Conservation (phyloP, 108 stramenopile species). For the Mayamaea pseudoterrestris region DNA sequence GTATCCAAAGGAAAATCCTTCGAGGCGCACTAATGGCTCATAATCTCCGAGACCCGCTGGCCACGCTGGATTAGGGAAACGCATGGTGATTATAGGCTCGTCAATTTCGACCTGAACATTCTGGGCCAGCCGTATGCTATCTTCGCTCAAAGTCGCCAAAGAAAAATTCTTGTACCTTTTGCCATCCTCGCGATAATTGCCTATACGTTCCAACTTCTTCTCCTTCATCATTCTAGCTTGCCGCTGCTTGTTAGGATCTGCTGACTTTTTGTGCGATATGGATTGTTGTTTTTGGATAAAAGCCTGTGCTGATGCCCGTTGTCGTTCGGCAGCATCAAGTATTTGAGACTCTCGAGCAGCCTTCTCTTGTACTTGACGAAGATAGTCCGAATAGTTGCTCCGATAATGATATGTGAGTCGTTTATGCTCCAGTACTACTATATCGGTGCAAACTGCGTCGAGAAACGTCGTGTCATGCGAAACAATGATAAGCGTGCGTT, state of each 20-base stretch:
- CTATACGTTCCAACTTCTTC: conserved; percentile 13
- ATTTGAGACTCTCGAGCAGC: conserved; percentile 40
- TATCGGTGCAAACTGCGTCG: conserved; percentile 68
- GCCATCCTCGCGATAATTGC: conserved; percentile 54
- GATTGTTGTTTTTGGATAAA: conserved; percentile 56
- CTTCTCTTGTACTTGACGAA: conserved; percentile 34
- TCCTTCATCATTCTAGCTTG: conserved; percentile 45
- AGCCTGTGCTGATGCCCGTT: conserved; percentile 34
- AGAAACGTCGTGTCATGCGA: conserved; percentile 88
- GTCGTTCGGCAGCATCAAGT: conserved; percentile 50
- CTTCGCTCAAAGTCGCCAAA: conserved; percentile 21
- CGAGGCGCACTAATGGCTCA: conserved; percentile 11
- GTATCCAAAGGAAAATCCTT: conserved; percentile 44
- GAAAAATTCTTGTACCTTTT: conserved; percentile 38
- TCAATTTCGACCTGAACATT: conserved; percentile 48
- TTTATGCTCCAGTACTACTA: conserved; percentile 23
- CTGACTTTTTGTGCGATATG: conserved; percentile 26
- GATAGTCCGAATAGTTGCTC: conserved; percentile 58
- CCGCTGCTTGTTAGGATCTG: conserved; percentile 56
- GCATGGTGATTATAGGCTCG: conserved; percentile 52
- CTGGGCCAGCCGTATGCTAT: conserved; percentile 29
- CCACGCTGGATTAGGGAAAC: conserved; percentile 48
- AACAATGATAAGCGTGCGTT: conserved; percentile 63
- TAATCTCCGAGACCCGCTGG: conserved; percentile 19
- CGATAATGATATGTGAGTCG: conserved; percentile 39